These are phyloP conservation scores for Phytophthora pisi DNA, from an alignment of 352 stramenopile genomes.

Conservation along the genomic window DNA sequence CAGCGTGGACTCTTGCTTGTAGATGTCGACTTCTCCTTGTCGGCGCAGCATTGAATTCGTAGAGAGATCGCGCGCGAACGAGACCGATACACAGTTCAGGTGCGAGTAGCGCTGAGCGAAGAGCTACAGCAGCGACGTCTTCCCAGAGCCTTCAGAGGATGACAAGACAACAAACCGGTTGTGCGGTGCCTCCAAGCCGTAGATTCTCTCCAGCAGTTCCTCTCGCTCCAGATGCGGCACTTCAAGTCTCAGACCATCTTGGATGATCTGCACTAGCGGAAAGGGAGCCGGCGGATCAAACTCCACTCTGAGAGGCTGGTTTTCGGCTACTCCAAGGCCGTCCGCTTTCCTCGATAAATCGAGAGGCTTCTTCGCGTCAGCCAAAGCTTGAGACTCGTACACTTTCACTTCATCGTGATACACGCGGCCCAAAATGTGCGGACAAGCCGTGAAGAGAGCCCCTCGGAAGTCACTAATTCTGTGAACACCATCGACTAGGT, in stretches of 20 bases:
- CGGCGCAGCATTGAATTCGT: not conserved
- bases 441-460: not conserved
- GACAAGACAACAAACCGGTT: not conserved
- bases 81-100: not conserved
- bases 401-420: not conserved
- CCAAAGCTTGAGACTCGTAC: not conserved
- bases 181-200: not conserved
- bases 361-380: not conserved
- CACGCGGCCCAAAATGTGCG: not conserved
- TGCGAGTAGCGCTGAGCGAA: not conserved
- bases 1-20: not conserved
- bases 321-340: not conserved
- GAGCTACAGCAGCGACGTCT: not conserved
- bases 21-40: not conserved
- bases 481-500: not conserved
- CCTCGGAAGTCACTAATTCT: not conserved
- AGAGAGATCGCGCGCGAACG: not conserved
- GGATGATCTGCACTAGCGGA: not conserved
- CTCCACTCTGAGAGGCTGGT: not conserved
- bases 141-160: not conserved
- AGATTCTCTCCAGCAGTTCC: not conserved
- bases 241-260: not conserved
- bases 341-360: not conserved
- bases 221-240: not conserved
- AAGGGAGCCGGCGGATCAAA: not conserved